Conservation (phyloP, 345 rosid species). For the Eucalyptus urophylla region DNA sequence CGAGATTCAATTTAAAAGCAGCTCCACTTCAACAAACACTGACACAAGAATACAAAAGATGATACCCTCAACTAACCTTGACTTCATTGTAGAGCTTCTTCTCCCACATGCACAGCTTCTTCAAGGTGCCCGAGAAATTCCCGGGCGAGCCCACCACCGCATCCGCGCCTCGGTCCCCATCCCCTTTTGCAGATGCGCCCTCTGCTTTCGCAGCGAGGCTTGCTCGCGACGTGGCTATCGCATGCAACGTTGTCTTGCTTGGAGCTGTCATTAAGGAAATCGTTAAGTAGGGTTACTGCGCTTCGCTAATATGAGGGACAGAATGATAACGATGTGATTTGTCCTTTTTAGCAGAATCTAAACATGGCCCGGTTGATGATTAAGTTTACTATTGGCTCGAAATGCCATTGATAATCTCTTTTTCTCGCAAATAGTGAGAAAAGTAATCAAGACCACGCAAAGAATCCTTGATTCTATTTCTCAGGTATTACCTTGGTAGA, state of each 20-base stretch:
- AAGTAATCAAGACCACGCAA: not conserved
- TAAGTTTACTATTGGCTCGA: not conserved
- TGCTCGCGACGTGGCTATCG: not conserved
- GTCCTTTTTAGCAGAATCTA: not conserved
- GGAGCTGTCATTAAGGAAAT: not conserved
- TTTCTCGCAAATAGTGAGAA: not conserved
- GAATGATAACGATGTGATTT: not conserved
- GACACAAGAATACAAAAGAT: not conserved
- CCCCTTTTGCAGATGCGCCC: conserved; percentile 1
- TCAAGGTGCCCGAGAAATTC: conserved; percentile 41
- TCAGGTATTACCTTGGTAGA: conserved; percentile 5
- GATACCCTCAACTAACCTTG: conserved; percentile 23
- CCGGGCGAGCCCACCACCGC: conserved; percentile 1
- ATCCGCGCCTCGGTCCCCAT: conserved; percentile 11
- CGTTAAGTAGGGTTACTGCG: not conserved
- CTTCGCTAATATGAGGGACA: not conserved
- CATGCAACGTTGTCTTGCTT: not conserved
- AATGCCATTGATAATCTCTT: not conserved
- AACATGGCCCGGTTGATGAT: not conserved
- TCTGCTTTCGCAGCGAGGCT: not conserved
- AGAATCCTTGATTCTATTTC: not conserved
- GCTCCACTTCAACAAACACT: not conserved
- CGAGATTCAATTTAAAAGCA: not conserved
- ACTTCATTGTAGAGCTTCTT: conserved; percentile 65
- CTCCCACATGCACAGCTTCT: conserved; percentile 60